Conservation (phyloP, 495 filamentous ascomycete species). For the Aspergillus panamensis region DNA sequence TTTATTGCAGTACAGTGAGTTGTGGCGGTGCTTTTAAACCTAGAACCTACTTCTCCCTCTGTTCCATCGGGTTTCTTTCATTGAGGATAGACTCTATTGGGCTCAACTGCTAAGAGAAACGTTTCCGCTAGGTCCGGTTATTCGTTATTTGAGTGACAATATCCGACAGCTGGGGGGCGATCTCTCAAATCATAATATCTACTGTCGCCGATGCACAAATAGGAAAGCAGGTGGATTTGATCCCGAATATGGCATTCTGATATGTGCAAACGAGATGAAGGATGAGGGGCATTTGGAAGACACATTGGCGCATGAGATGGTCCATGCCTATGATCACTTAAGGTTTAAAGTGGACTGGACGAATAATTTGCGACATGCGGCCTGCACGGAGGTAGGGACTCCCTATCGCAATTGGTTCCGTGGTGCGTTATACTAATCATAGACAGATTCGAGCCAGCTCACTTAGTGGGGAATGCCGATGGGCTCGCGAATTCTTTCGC, state of each 20-base stretch:
- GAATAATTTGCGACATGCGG: constrained; percentile 78
- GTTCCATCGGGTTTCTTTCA: background rate
- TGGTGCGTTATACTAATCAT: background rate
- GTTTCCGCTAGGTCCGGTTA: constrained; percentile 56
- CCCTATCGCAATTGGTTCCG: background rate
- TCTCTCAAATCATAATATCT: constrained; percentile 69
- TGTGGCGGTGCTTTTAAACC: background rate
- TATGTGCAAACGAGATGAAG: constrained; percentile 85
- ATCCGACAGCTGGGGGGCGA: constrained; percentile 71
- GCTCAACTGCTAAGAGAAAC: constrained; percentile 6
- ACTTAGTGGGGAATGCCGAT: constrained; percentile 90
- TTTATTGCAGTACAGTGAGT: constrained; percentile 67
- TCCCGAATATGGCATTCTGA: constrained; percentile 74
- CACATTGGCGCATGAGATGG: constrained; percentile 94
- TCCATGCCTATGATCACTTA: constrained; percentile 93
- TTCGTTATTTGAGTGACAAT: constrained; percentile 79
- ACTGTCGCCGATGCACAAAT: constrained; percentile 71
- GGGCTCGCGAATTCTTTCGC: constrained; percentile 78
- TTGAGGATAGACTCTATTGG: background rate
- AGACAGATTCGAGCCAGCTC: constrained; percentile 83
- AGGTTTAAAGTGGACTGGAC: constrained; percentile 83
- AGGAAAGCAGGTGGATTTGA: constrained; percentile 75
- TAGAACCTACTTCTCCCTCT: background rate
- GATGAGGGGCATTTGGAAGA: constrained; percentile 79
- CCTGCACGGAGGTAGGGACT: constrained; percentile 83